Percentiles rank a stretch among this genome's conserved stretches.
phyloP scores from a whole-genome alignment of 371 early-diverging fungal species.

The Lichtheimia ramosa region DNA sequence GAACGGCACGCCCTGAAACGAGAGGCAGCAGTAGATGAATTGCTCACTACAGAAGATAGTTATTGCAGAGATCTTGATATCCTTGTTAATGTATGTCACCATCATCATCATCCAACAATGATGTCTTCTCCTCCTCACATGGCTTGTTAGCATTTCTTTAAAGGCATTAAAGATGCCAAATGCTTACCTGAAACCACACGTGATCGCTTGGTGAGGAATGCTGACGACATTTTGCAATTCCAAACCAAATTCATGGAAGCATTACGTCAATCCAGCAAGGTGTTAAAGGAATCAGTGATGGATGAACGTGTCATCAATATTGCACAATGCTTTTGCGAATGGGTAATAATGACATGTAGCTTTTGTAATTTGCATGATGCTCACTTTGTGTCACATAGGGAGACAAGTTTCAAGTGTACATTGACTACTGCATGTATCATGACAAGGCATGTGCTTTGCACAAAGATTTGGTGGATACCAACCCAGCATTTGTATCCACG shows the following conservation, averaged over 20 bases:
- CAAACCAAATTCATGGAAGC: slow-evolving; percentile 24
- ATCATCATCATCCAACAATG: not conserved
- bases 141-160: slow-evolving; percentile 27
- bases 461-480: slow-evolving; percentile 26
- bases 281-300: not conserved
- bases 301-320: slow-evolving; percentile 17
- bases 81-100: slow-evolving; percentile 40
- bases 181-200: slow-evolving; percentile 19
- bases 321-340: slow-evolving; percentile 36
- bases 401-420: slow-evolving; percentile 35
- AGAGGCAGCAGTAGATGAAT: slow-evolving; percentile 25
- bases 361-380: no score
- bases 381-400: slow-evolving; percentile 18
- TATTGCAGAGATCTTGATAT: slow-evolving; percentile 34
- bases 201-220: slow-evolving; percentile 31
- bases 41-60: slow-evolving; percentile 38
- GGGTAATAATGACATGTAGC: slow-evolving; percentile 17
- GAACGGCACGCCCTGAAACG: not conserved
- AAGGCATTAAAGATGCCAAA: slow-evolving; percentile 20
- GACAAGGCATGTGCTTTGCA: slow-evolving; percentile 34
- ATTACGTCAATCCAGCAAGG: slow-evolving; percentile 2
- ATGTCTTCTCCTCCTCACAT: not conserved
- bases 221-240: slow-evolving; percentile 21
- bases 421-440: slow-evolving; percentile 43
- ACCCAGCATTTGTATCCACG: slow-evolving; percentile 19